Conservation (phyloP, 2,329 filamentous ascomycete genomes). For the Cladosporium halotolerans region DNA sequence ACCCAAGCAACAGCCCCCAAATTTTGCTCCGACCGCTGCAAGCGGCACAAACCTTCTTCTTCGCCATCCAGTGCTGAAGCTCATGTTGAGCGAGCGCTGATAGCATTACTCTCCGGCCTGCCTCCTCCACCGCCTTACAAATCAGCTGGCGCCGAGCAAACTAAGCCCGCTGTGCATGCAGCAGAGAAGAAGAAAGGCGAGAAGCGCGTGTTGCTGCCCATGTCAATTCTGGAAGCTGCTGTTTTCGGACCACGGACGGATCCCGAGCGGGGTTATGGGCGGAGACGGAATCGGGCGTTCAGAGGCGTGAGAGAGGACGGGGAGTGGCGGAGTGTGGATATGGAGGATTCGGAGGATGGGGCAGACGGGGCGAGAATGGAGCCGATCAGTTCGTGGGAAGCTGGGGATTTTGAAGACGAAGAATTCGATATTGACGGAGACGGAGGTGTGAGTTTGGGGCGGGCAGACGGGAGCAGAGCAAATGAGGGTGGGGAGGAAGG, state of each 20-base stretch:
- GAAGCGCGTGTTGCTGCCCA: conserved; percentile 43
- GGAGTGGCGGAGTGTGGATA: conserved; percentile 42
- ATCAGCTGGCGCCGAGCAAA: neutral
- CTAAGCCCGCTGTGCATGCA: neutral
- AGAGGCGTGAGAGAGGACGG: conserved; percentile 34
- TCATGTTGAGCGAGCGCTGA: conserved; percentile 48
- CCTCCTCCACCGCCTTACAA: conserved; percentile 16
- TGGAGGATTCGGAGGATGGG: conserved; percentile 27
- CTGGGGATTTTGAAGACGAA: conserved; percentile 7
- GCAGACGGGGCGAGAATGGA: conserved; percentile 8
- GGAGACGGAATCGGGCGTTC: conserved; percentile 41
- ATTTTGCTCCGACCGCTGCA: conserved; percentile 54
- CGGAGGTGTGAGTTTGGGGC: neutral
- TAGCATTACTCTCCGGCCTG: conserved; percentile 34
- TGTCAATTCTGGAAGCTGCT: conserved; percentile 44
- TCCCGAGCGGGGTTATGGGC: conserved; percentile 40
- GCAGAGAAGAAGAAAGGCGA: conserved; percentile 43
- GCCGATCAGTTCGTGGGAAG: conserved; percentile 7
- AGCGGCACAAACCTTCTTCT: conserved; percentile 45
- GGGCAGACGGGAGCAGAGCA: neutral
- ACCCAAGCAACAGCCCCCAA: conserved; percentile 32
- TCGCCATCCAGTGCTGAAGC: conserved; percentile 36
- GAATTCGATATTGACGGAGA: neutral
- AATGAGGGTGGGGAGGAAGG: neutral
- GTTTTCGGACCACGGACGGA: conserved; percentile 45